Evolutionary conservation across 2,329 filamentous ascomycete species (phyloP).

Genomic region (Alternaria rosae): DNA sequence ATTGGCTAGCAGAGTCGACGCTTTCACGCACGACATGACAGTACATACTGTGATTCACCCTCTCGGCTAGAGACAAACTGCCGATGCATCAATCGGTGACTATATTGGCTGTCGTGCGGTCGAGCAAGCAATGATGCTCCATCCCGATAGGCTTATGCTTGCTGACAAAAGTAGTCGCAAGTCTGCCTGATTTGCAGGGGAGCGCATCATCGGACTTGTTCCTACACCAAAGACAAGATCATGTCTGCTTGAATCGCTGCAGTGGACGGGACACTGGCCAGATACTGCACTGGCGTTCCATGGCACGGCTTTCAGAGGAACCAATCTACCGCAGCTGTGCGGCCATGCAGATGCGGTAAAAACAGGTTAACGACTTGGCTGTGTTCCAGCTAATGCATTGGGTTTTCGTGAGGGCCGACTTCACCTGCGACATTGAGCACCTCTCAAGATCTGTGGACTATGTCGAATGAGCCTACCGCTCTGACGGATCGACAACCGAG

Average conservation of each 20-base stretch:
- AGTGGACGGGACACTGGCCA: not conserved
- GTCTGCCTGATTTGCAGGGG: not conserved
- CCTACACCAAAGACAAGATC: constrained; percentile 11
- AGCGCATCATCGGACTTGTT: constrained; percentile 22
- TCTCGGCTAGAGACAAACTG: constrained; percentile 10
- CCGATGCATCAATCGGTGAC: constrained; percentile 6
- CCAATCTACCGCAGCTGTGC: not conserved
- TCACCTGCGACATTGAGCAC: constrained; percentile 9
- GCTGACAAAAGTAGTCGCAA: constrained; percentile 8
- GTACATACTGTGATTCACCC: not conserved
- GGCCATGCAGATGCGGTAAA: not conserved
- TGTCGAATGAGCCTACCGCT: not conserved
- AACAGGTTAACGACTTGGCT: not conserved
- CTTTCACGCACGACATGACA: not conserved
- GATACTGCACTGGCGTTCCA: constrained; percentile 6
- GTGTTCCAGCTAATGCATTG: not conserved
- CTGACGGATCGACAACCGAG: not conserved
- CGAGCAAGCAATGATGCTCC: constrained; percentile 1
- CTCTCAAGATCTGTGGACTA: not conserved
- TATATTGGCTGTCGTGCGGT: constrained; percentile 21
- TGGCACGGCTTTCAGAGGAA: not conserved
- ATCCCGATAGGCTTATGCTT: constrained; percentile 12
- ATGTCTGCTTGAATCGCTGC: constrained; percentile 16
- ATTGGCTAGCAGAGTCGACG: not conserved
- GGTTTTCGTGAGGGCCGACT: not conserved